These are phyloP conservation scores for Dovyalis caffra DNA, from an alignment of 345 rosid genomes.

Conservation along the genomic window DNA sequence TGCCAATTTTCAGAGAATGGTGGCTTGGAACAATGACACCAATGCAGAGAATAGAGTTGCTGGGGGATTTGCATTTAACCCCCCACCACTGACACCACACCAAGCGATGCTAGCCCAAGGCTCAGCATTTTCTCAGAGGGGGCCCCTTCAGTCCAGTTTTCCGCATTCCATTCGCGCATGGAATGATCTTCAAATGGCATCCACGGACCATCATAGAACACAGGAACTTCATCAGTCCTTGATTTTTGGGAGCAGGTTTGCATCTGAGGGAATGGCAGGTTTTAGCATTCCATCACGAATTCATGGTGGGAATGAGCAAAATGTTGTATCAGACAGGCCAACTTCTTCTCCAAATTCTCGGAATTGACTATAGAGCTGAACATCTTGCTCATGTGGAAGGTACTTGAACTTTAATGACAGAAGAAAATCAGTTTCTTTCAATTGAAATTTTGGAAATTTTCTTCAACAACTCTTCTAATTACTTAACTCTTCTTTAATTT, in stretches of 20 bases:
- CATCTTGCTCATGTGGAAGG: background rate
- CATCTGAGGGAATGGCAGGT: slow-evolving; percentile 52
- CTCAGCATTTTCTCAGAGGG: slow-evolving; percentile 51
- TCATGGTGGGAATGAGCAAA: slow-evolving; percentile 46
- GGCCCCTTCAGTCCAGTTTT: slow-evolving; percentile 88
- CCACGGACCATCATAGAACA: slow-evolving; percentile 43
- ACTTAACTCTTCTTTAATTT: background rate
- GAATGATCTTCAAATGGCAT: slow-evolving; percentile 41
- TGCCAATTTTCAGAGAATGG: slow-evolving; percentile 47
- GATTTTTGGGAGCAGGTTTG: slow-evolving; percentile 47
- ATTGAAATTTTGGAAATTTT: background rate
- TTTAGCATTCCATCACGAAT: slow-evolving; percentile 47
- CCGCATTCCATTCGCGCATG: slow-evolving; percentile 54
- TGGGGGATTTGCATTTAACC: slow-evolving; percentile 40
- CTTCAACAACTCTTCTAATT: background rate
- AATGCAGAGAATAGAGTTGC: slow-evolving; percentile 36
- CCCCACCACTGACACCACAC: slow-evolving; percentile 32
- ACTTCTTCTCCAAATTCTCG: slow-evolving; percentile 50
- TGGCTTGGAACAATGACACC: slow-evolving; percentile 43
- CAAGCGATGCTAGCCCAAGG: slow-evolving; percentile 45
- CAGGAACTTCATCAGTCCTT: slow-evolving; percentile 45
- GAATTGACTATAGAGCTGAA: slow-evolving; percentile 19
- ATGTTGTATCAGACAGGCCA: slow-evolving; percentile 42
- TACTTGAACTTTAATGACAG: background rate
- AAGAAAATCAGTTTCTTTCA: background rate